Percentiles rank a stretch among this genome's conserved stretches.
Evolutionary conservation across 2,329 filamentous ascomycete species (phyloP).

Genomic region (Exophiala spinifera): DNA sequence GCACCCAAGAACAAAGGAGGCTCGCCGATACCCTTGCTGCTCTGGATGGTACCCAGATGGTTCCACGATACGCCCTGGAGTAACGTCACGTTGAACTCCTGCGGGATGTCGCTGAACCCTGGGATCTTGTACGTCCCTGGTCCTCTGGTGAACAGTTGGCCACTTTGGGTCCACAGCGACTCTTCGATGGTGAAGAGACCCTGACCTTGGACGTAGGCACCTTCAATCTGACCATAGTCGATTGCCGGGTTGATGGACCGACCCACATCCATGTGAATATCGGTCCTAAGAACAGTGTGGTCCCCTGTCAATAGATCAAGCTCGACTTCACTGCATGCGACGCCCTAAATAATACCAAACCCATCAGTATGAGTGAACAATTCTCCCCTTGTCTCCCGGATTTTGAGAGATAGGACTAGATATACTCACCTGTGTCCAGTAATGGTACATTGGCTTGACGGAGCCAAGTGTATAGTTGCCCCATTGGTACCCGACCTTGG

Average conservation of each 20-base stretch:
- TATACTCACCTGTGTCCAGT: conserved; percentile 72
- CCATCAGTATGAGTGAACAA: no score
- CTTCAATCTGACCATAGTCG: conserved; percentile 80
- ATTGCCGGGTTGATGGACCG: conserved; percentile 64
- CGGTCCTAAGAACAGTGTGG: conserved; percentile 86
- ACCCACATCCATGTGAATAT: conserved; percentile 94
- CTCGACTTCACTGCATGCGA: conserved; percentile 87
- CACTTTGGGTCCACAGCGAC: conserved; percentile 63
- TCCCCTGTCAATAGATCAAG: conserved; percentile 90
- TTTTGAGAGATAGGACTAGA: not conserved
- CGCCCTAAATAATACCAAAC: conserved; percentile 57
- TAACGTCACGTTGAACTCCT: conserved; percentile 79
- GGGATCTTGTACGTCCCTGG: conserved; percentile 79
- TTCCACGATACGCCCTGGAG: conserved; percentile 87
- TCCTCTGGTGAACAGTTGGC: conserved; percentile 58
- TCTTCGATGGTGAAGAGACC: conserved; percentile 78
- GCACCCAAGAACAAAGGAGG: conserved; percentile 78
- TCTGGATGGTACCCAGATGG: conserved; percentile 79
- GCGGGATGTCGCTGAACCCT: conserved; percentile 84
- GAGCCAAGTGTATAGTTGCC: conserved; percentile 59
- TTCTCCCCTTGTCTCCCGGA: not conserved
- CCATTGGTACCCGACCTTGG: conserved; percentile 95
- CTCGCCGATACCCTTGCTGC: conserved; percentile 73
- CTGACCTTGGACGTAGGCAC: conserved; percentile 76
- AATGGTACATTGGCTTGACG: conserved; percentile 94